Evolutionary conservation across 164 flowering plant species (phyloP).

Genomic region (Nelumbo lutea): DNA sequence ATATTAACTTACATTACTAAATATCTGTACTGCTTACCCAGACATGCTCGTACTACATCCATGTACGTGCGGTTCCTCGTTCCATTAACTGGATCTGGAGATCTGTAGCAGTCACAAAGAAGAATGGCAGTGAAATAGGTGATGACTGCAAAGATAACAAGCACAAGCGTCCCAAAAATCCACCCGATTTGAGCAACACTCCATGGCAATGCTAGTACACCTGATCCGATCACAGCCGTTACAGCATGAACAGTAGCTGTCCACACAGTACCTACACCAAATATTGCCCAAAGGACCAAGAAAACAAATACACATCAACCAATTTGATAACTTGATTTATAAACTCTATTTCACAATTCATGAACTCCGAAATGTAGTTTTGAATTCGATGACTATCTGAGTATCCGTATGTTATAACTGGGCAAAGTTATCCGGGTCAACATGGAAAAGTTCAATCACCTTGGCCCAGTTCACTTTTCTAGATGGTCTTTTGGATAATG

Average conservation of each 20-base stretch:
- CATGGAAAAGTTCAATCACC: too few relatives aligned
- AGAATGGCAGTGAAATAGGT: slow-evolving; percentile 31
- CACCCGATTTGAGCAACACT: slow-evolving; percentile 47
- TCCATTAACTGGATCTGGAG: slow-evolving; percentile 36
- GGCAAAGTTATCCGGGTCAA: too few relatives aligned
- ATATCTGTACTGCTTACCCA: slow-evolving; percentile 18
- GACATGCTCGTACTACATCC: slow-evolving; percentile 27
- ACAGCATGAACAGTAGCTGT: slow-evolving; percentile 36
- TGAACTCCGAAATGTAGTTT: too few relatives aligned
- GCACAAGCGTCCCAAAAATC: slow-evolving; percentile 30
- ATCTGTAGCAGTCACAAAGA: slow-evolving; percentile 40
- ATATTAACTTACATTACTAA: too few relatives aligned
- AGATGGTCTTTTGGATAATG: too few relatives aligned
- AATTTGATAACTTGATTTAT: too few relatives aligned
- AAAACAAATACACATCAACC: too few relatives aligned
- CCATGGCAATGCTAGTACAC: slow-evolving; percentile 43
- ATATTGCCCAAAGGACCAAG: too few relatives aligned
- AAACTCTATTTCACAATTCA: too few relatives aligned
- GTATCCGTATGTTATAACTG: too few relatives aligned
- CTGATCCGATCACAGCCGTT: slow-evolving; percentile 37
- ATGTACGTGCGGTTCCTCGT: slow-evolving; percentile 33
- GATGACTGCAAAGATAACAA: slow-evolving; percentile 28
- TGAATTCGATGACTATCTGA: too few relatives aligned
- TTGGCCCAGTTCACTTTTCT: too few relatives aligned
- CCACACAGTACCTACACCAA: slow-evolving; percentile 32